phyloP scores from a whole-genome alignment of 2,329 filamentous ascomycete genomes.

The Curvularia lunata region DNA sequence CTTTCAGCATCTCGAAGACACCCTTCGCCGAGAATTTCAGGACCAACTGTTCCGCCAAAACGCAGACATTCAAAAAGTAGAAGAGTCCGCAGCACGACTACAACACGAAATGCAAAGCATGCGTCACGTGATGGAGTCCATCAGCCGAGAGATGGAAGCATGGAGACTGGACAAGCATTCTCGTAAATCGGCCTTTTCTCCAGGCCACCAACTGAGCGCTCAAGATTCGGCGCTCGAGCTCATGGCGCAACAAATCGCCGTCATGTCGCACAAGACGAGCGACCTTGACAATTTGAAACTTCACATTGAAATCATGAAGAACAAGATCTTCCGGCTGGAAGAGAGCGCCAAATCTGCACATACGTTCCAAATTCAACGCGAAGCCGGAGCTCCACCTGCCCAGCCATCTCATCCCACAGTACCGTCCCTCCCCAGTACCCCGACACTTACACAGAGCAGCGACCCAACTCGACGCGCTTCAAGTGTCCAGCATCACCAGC shows the following conservation, averaged over 20 bases:
- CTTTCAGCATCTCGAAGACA: slow-evolving; percentile 41
- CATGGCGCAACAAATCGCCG: slow-evolving; percentile 51
- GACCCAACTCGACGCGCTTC: slow-evolving; percentile 3
- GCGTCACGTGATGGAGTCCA: slow-evolving; percentile 44
- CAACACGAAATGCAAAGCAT: slow-evolving; percentile 52
- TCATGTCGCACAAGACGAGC: slow-evolving; percentile 52
- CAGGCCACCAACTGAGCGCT: slow-evolving; percentile 18
- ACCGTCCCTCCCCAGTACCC: background rate
- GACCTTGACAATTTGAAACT: slow-evolving; percentile 57
- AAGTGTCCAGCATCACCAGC: slow-evolving; percentile 9
- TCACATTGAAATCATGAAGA: slow-evolving; percentile 57
- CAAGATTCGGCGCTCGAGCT: slow-evolving; percentile 53
- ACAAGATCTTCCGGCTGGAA: slow-evolving; percentile 51
- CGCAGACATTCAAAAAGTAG: slow-evolving; percentile 48
- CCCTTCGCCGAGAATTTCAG: slow-evolving; percentile 49
- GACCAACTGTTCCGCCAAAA: slow-evolving; percentile 37
- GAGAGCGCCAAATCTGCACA: slow-evolving; percentile 30
- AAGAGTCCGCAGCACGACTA: slow-evolving; percentile 49
- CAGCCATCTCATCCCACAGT: background rate
- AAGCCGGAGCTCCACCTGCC: background rate
- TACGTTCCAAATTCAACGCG: slow-evolving; percentile 20
- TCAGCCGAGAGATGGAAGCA: slow-evolving; percentile 45
- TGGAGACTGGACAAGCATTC: slow-evolving; percentile 27
- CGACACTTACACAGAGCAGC: background rate
- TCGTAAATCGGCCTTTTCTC: slow-evolving; percentile 1